These are phyloP conservation scores for Serendipita sp. DNA, from an alignment of 768 basidiomycete genomes.

Conservation along the genomic window DNA sequence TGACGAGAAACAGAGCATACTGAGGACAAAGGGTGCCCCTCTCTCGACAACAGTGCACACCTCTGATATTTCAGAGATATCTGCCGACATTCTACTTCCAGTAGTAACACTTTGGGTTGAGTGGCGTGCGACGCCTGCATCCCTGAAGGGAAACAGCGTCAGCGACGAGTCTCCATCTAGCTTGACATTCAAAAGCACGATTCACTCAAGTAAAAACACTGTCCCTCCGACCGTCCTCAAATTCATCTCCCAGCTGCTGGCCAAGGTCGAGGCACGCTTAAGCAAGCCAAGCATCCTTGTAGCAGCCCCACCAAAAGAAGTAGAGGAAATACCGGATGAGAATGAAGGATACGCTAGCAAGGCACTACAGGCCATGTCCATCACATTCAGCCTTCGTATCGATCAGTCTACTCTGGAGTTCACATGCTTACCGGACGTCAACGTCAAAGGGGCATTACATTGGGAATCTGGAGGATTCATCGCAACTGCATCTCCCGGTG, in stretches of 20 bases:
- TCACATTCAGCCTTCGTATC: conserved; percentile 80
- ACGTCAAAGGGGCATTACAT: conserved; percentile 72
- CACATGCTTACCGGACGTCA: conserved; percentile 81
- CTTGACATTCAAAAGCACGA: conserved; percentile 70
- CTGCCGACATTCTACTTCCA: conserved; percentile 31
- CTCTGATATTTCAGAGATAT: conserved; percentile 8
- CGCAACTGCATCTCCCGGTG: conserved; percentile 58
- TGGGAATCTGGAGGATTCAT: conserved; percentile 95
- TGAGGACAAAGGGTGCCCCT: conserved; percentile 21
- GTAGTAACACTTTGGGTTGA: conserved; percentile 70
- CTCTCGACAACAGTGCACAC: background rate
- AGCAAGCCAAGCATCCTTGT: conserved; percentile 27
- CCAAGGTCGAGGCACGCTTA: conserved; percentile 54
- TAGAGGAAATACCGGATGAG: conserved; percentile 4
- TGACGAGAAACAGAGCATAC: conserved; percentile 25
- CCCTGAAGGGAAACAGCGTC: conserved; percentile 22
- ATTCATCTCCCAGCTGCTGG: conserved; percentile 64
- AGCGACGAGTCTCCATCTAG: conserved; percentile 33
- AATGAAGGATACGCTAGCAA: conserved; percentile 10
- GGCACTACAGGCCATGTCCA: conserved; percentile 30
- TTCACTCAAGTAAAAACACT: conserved; percentile 78
- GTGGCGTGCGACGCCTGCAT: conserved; percentile 45
- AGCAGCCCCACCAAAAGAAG: conserved; percentile 11
- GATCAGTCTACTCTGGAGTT: conserved; percentile 76
- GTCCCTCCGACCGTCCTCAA: conserved; percentile 69